Evolutionary conservation across 179 eudicot genomes (phyloP), one percentile per base, ranked within the genome.

Genomic region (Carnegiea gigantea): DNA sequence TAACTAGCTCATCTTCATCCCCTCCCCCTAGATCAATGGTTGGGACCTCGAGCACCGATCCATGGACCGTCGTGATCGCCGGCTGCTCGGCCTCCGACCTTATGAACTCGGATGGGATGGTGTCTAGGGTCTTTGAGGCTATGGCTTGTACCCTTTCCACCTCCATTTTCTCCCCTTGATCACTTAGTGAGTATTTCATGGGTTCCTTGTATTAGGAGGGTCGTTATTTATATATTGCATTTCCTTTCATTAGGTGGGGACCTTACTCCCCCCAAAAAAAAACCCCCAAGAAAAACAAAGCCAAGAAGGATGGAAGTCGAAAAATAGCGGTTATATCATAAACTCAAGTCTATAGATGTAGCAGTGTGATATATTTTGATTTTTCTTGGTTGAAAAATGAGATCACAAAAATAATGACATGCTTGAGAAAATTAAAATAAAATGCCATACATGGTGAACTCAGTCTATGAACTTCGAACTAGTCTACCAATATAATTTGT

Each of bases 61-160:
- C 98, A 0, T 74, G 84, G 46, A 86, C 79, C 40, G 95, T 92
- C 33, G 95, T 93, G 75, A 79, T 86, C 0, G 88, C 91, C 0
- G 98, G 95, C 36, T 92, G 98, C 78, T 93, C 95, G 20, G 81
- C 72, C 48, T 92, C 94, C 1, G 91, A 79, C 48, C 95, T 74
- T 5, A 92, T 85, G 86, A 8, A 93, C 80, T 90, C 95, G 0
- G 80, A 23, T 40, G 97, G 97, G 30, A 93, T 90, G 26, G 84
- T 86, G 86, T 89, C 84, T n/a, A 46, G 40, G 53, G 77, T 40
- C n/a, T 83, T 87, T 20, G 93, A 87, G 24, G 95, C 89, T 80
- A 93, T 85, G 72, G 90, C 88, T 68, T 93, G 97, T 12, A 93
- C 97, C 77, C 95, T 87, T 51, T 86, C 89, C 46, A 84, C 87